Conservation (phyloP, 345 rosid genomes). For the Brassica napus region DNA sequence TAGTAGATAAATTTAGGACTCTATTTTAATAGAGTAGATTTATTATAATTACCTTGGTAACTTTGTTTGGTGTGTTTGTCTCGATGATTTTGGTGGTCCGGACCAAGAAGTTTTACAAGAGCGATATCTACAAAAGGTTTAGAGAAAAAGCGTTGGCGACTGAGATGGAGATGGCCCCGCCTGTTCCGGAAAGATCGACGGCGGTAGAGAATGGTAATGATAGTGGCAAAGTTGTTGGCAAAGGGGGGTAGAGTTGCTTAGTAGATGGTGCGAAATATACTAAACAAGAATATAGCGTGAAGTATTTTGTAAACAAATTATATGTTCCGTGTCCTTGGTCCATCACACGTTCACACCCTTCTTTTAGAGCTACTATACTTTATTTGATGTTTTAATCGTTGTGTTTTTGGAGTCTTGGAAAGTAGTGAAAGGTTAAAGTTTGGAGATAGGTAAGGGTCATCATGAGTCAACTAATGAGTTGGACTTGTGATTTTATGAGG, state of each 20-base stretch:
- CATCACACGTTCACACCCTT: neutral
- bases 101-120: constrained; percentile 50
- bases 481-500: constrained; percentile 30
- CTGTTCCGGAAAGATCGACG: neutral
- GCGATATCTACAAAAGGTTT: constrained; percentile 56
- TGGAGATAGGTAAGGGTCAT: constrained; percentile 20
- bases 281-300: constrained; percentile 2
- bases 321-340: neutral
- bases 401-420: constrained; percentile 10
- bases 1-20: too few relatives aligned
- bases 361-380: neutral
- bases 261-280: constrained; percentile 10
- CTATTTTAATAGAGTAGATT: too few relatives aligned
- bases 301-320: constrained; percentile 21
- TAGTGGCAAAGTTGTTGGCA: constrained; percentile 18
- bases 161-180: constrained; percentile 28
- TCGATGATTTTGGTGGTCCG: constrained; percentile 49
- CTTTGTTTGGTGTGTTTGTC: constrained; percentile 47
- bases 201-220: neutral
- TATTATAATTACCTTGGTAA: constrained; percentile 44
- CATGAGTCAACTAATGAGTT: constrained; percentile 23
- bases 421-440: constrained; percentile 16
- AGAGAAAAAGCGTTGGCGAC: constrained; percentile 32
- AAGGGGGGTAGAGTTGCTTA: constrained; percentile 1
- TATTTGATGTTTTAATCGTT: constrained; percentile 12